Conservation (phyloP, 257 asterid genomes). For the Linderniella brevidens region DNA sequence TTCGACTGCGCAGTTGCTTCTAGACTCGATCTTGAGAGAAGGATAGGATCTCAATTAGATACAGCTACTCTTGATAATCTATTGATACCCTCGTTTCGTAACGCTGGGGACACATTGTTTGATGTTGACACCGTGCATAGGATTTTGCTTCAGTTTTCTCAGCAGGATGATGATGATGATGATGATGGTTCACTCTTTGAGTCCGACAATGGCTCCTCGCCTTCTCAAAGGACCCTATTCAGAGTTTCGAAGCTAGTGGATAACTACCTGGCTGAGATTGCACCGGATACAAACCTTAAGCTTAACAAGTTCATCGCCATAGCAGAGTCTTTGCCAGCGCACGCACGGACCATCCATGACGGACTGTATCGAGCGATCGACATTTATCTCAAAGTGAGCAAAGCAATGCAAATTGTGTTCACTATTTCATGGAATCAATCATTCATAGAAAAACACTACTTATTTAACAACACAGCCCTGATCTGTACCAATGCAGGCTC, state of each 20-base stretch:
- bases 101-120: slow-evolving; percentile 50
- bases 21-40: slow-evolving; percentile 89
- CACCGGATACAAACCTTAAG: slow-evolving; percentile 80
- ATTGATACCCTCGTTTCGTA: slow-evolving; percentile 44
- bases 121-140: slow-evolving; percentile 80
- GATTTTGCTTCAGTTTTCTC: slow-evolving; percentile 61
- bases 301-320: slow-evolving; percentile 59
- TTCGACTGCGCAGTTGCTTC: slow-evolving; percentile 29
- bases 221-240: slow-evolving; percentile 59
- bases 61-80: slow-evolving; percentile 81
- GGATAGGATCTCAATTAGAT: slow-evolving; percentile 71
- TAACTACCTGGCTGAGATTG: slow-evolving; percentile 75
- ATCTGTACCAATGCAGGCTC: slow-evolving; percentile 80
- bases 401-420: no score
- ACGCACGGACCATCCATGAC: slow-evolving; percentile 63
- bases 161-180: slow-evolving; percentile 20
- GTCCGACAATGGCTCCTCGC: no score
- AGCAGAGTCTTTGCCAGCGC: slow-evolving; percentile 68
- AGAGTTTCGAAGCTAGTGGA: slow-evolving; percentile 81
- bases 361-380: slow-evolving; percentile 85
- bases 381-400: slow-evolving; percentile 84
- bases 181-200: no score
- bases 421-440: no score
- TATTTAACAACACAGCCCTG: no score
- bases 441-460: no score